These are phyloP conservation scores for Solanum hybrid DNA, from an alignment of 305 asterid species.

Conservation along the genomic window DNA sequence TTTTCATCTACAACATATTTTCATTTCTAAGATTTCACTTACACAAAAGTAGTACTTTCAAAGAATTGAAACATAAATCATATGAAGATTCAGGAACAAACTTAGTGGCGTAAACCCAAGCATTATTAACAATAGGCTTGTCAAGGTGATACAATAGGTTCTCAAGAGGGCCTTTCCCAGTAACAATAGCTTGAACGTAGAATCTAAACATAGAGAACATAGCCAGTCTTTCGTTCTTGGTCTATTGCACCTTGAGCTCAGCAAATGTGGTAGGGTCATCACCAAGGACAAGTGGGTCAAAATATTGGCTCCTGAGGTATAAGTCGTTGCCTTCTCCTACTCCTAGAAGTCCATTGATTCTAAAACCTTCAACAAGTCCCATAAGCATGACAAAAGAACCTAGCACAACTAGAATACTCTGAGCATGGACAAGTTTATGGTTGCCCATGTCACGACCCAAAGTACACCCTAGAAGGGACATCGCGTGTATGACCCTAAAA, in stretches of 20 bases:
- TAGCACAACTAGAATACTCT: conserved; percentile 37
- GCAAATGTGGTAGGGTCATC: not conserved
- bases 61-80: not conserved
- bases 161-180: not conserved
- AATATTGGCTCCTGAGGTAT: conserved; percentile 13
- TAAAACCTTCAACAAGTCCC: conserved; percentile 36
- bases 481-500: not conserved
- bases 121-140: not conserved
- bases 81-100: not conserved
- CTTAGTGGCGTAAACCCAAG: not conserved
- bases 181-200: not conserved
- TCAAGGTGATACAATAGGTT: not conserved
- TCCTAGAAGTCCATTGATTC: not conserved
- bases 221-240: not conserved
- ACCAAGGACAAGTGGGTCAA: conserved; percentile 10
- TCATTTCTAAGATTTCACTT: not conserved
- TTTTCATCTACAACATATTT: not conserved
- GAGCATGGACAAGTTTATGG: conserved; percentile 39
- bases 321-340: conserved; percentile 11
- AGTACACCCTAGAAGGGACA: not conserved
- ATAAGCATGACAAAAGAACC: conserved; percentile 25
- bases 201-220: not conserved
- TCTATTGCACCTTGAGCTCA: not conserved
- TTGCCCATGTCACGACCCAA: conserved; percentile 6
- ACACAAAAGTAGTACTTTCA: not conserved